Base-by-base conservation (phyloP, 2,329 filamentous ascomycete genomes). In the Magnaporthiopsis incrustans region DNA sequence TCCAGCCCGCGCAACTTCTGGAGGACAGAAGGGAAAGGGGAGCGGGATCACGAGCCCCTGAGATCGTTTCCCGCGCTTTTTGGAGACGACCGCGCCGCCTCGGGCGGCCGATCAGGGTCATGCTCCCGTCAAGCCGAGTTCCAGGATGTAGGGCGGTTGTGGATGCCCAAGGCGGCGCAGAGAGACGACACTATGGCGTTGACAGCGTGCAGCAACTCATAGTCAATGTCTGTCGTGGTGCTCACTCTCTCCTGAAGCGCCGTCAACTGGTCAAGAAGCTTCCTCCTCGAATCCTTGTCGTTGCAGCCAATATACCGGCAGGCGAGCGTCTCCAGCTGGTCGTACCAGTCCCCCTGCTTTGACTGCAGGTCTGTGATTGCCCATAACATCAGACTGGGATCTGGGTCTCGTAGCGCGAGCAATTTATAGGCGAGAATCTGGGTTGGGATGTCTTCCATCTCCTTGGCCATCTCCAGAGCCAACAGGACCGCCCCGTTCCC, bases 221-320 rank as follows among this genome's bases (percentile, higher is more conserved):
- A 11, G 2, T n/a, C 44, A 6, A 53, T 25, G 2, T 53, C 44
- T 10, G n/a, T 1, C 22, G 8, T 53, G 6, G 22, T 8, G 7
- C 44, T 22, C 14, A 10, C 44, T 11, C 44, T 22, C 44, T 53
- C 44, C n/a, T 58, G 61, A 27, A 64, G 56, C 63, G 63, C 57
- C 5, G 27, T 56, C 26, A 64, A n/a, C 27, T 53, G 30, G 44
- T 33, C 58, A 1, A 64, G 63, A 3, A 64, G 58, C 57, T 25
- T 25, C 27, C 56, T 64, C 26, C 32, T 22, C 0, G 63, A 57
- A 7, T 11, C 57, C 18, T 8, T 25, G 30, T 70, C 67, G 53
- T 71, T 64, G 22, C 66, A 67, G 8, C 65, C 67, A 56, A 73
- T 64, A 25, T 57, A 64, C 38, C 58, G 50, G 22, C 57, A 64